Evolutionary conservation across 768 basidiomycete genomes (phyloP), one percentile per base, ranked within the genome.

Genomic region (Mycena galopus): DNA sequence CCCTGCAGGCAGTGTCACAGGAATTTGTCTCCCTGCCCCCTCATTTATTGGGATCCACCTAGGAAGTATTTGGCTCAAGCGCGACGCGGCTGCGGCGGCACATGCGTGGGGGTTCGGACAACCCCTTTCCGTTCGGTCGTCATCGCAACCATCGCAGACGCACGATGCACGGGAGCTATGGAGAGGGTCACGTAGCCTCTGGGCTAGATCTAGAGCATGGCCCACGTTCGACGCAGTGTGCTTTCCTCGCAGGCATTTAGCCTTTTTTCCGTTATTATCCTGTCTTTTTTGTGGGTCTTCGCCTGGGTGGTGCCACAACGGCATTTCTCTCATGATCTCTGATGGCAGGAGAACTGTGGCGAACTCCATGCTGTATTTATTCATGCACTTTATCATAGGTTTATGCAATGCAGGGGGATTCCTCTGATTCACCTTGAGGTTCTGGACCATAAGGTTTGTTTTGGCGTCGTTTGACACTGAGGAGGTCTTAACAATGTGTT

Each of bases 281-380:
- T 71, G 66, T 4, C 19, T 57, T 57, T 32, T 32, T 5, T 33
- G 42, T n/a, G 42, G 42, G 42, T 42, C 42, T 42, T 33, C 67
- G n/a, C 66, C 59, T 1, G 50, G 25, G 61, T 75, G 74, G 53
- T 65, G 55, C 74, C 74, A 75, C 21, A 75, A 39, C 10, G 74
- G 74, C 63, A 73, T 51, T n/a, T 44, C 17, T 21, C n/a, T 19
- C 19, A 37, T 14, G 2, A 73, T 3, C 19, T 29, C 64, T 2
- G 21, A 3, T 14, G 61, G 21, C 3, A 50, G 61, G 37, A 33
- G 56, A 2, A 57, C 56, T 6, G 56, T 33, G 7, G 2, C 32
- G 30, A 57, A 57, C 4, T 3, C 17, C 6, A 57, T 9, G 2
- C 56, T 32, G 12, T 57, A 57, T 57, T 57, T 57, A 11, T 33